Conservation (phyloP, 2,329 filamentous ascomycete genomes). For the Amauroascus verrucosus region DNA sequence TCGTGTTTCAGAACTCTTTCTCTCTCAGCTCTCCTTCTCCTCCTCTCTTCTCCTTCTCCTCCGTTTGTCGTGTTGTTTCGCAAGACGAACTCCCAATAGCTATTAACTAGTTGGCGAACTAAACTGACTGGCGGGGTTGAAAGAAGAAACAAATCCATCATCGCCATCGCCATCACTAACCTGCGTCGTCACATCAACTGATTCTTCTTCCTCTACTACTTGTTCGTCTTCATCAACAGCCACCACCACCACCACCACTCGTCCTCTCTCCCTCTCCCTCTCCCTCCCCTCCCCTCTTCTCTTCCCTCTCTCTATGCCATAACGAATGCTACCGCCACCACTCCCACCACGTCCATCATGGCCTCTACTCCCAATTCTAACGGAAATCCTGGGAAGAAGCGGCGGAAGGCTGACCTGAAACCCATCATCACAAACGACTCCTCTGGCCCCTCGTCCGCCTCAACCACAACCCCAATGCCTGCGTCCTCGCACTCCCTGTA, state of each 20-base stretch:
- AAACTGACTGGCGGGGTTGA: neutral
- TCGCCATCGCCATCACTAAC: neutral
- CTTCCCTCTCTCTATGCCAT: neutral
- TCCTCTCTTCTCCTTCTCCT: no score
- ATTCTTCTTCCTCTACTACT: neutral
- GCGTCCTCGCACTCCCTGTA: neutral
- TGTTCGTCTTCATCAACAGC: neutral
- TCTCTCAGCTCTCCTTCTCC: no score
- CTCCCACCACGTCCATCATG: conserved; percentile 6
- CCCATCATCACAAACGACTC: conserved; percentile 56
- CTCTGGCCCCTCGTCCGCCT: conserved; percentile 13
- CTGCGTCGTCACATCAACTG: neutral
- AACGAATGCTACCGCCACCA: neutral
- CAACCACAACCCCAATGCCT: conserved; percentile 8
- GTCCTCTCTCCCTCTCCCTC: neutral
- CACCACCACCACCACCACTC: neutral
- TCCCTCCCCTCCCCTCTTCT: neutral
- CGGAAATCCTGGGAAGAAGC: conserved; percentile 53
- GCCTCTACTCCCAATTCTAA: conserved; percentile 37
- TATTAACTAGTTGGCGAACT: no score
- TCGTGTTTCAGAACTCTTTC: no score
- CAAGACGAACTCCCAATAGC: no score
- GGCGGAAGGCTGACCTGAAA: conserved; percentile 54
- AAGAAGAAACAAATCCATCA: neutral
- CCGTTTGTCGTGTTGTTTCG: no score